Evolutionary conservation across 2,329 filamentous ascomycete genomes (phyloP).

Genomic region (Scopulariopsis brevicaulis): DNA sequence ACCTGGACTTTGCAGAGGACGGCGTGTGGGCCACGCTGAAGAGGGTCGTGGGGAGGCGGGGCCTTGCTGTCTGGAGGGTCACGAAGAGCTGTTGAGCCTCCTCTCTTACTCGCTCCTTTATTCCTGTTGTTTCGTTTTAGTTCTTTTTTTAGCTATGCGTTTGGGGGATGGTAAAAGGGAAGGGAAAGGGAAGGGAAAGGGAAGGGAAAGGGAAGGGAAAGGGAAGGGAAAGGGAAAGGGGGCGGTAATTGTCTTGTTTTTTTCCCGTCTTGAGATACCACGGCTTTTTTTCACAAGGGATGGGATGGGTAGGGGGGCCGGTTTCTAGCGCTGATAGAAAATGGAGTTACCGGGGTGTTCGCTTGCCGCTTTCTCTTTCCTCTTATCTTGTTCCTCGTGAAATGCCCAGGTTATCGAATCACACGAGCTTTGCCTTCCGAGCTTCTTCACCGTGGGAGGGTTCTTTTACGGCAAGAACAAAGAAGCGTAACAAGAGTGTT

Average conservation of each 20-base stretch:
- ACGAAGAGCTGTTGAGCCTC: slow-evolving; percentile 42
- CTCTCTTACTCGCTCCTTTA: not conserved
- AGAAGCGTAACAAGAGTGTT: no score
- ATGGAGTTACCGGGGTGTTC: not conserved
- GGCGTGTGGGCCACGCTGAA: slow-evolving; percentile 61
- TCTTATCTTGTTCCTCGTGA: slow-evolving; percentile 9
- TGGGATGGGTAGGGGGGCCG: not conserved
- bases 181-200: no score
- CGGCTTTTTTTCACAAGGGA: not conserved
- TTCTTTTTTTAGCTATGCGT: not conserved
- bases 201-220: not conserved
- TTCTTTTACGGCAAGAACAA: no score
- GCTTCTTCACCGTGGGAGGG: no score
- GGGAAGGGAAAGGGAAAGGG: not conserved
- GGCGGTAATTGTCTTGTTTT: not conserved
- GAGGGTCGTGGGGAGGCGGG: slow-evolving; percentile 53
- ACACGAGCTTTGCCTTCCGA: no score
- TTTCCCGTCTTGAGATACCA: slow-evolving; percentile 3
- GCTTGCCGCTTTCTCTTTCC: not conserved
- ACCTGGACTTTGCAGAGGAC: slow-evolving; percentile 68
- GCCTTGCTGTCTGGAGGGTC: slow-evolving; percentile 51
- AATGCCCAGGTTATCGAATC: no score
- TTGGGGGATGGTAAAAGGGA: not conserved
- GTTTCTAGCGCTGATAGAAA: not conserved
- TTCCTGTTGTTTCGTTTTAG: slow-evolving; percentile 10